phyloP scores from a whole-genome alignment of 495 filamentous ascomycete species.

The Daldinia concentrica region DNA sequence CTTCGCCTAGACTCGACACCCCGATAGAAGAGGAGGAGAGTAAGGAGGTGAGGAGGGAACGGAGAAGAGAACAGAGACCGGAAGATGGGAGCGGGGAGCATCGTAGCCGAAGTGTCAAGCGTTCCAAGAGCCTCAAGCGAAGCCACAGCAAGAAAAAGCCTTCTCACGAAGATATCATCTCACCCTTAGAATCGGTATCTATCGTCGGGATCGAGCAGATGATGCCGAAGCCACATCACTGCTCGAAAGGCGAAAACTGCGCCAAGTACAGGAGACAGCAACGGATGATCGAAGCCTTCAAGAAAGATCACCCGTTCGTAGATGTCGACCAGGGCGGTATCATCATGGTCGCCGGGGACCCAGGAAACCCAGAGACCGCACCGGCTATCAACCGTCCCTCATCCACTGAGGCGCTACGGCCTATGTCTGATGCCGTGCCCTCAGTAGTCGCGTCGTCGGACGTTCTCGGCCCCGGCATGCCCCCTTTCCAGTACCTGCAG shows the following conservation, averaged over 20 bases:
- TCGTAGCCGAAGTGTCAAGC: conserved; percentile 54
- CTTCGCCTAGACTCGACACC: conserved; percentile 63
- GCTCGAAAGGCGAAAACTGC: conserved; percentile 91
- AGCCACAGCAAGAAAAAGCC: conserved; percentile 54
- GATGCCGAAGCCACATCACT: conserved; percentile 83
- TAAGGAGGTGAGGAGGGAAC: conserved; percentile 52
- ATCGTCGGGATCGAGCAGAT: conserved; percentile 93
- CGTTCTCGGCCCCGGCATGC: conserved; percentile 72
- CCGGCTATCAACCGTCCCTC: conserved; percentile 53
- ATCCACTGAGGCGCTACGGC: conserved; percentile 59
- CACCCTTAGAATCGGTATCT: conserved; percentile 82
- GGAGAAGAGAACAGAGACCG: conserved; percentile 44
- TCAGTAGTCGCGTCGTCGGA: conserved; percentile 93
- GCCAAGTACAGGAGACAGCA: conserved; percentile 80
- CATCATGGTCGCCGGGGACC: conserved; percentile 73
- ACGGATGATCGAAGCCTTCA: conserved; percentile 70
- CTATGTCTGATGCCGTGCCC: conserved; percentile 70
- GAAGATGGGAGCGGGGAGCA: conserved; percentile 48
- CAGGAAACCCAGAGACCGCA: conserved; percentile 73
- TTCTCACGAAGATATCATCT: conserved; percentile 69
- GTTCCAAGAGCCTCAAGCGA: conserved; percentile 51
- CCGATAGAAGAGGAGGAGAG: conserved; percentile 65
- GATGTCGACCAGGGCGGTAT: conserved; percentile 64
- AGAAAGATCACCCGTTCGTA: conserved; percentile 72
- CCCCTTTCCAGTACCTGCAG: conserved; percentile 72